A percentile compares a stretch with the other conserved stretches of the same genome.
These are phyloP conservation scores for Paxillus involutus DNA, from an alignment of 768 basidiomycete species.

Conservation along the genomic window DNA sequence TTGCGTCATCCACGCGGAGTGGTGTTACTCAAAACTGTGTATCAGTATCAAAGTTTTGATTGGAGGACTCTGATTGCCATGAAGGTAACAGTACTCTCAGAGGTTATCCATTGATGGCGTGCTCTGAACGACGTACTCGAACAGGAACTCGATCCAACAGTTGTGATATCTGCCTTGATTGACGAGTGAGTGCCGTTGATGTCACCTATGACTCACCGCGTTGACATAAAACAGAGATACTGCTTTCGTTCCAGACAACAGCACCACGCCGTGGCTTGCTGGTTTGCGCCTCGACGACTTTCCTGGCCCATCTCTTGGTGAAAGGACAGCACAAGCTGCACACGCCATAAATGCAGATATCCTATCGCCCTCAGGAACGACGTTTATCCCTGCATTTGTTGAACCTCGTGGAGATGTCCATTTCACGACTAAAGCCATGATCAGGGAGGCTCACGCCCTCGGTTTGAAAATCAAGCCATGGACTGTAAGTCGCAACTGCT, in stretches of 20 bases:
- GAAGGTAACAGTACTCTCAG: conserved; percentile 44
- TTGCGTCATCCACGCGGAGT: neutral
- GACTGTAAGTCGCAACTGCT: conserved; percentile 50
- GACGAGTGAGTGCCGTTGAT: conserved; percentile 47
- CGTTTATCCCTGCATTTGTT: conserved; percentile 40
- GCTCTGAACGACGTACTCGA: conserved; percentile 1
- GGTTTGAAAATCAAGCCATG: conserved; percentile 69
- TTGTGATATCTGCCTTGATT: conserved; percentile 64
- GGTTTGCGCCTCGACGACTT: conserved; percentile 65
- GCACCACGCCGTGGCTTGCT: conserved; percentile 64
- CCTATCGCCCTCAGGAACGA: conserved; percentile 58
- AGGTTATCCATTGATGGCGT: neutral
- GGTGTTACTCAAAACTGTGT: neutral
- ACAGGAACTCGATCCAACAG: conserved; percentile 54
- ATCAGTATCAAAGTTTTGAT: conserved; percentile 78
- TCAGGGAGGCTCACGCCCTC: conserved; percentile 61
- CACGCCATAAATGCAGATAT: conserved; percentile 61
- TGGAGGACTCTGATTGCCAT: conserved; percentile 76
- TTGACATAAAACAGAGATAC: conserved; percentile 35
- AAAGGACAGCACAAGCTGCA: conserved; percentile 69
- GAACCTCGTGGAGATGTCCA: conserved; percentile 44
- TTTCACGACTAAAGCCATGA: conserved; percentile 70
- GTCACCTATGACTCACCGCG: neutral
- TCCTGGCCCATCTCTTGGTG: conserved; percentile 55
- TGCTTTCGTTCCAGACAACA: conserved; percentile 39